Conservation (phyloP, 2,329 filamentous ascomycete genomes). For the Cercospora sp. region DNA sequence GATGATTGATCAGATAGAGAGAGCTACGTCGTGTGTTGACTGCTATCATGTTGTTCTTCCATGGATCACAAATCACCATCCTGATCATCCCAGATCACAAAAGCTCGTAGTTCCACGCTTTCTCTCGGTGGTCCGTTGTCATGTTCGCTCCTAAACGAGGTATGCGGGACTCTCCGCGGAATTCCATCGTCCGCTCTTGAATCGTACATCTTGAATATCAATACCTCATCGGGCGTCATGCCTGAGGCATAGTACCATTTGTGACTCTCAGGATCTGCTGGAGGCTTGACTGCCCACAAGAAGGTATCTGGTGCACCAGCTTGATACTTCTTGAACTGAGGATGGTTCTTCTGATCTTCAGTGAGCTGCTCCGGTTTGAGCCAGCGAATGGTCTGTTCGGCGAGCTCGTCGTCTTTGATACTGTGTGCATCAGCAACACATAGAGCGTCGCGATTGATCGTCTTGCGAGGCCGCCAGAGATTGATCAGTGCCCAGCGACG, state of each 20-base stretch:
- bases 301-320: conserved; percentile 14
- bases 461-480: conserved; percentile 19
- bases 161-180: conserved; percentile 57
- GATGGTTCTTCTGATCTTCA: conserved; percentile 1
- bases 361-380: conserved; percentile 17
- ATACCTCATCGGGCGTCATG: conserved; percentile 48
- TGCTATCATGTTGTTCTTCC: neutral
- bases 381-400: conserved; percentile 11
- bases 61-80: conserved; percentile 7
- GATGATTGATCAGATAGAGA: neutral
- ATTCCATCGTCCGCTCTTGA: conserved; percentile 54
- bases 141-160: conserved; percentile 55
- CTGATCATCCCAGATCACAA: conserved; percentile 49
- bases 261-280: conserved; percentile 6
- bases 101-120: conserved; percentile 56
- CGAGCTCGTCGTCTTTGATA: conserved; percentile 16
- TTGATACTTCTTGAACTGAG: conserved; percentile 9
- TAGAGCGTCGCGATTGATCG: conserved; percentile 14
- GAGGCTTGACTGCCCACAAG: conserved; percentile 9
- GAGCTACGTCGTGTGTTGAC: neutral
- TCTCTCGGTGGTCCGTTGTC: conserved; percentile 50
- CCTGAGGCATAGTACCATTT: conserved; percentile 18
- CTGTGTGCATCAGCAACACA: conserved; percentile 17
- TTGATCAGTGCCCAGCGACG: conserved; percentile 22
- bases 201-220: conserved; percentile 64